phyloP scores from a whole-genome alignment of 176 grass and related monocot species.

The Miscanthus lutarioriparius region DNA sequence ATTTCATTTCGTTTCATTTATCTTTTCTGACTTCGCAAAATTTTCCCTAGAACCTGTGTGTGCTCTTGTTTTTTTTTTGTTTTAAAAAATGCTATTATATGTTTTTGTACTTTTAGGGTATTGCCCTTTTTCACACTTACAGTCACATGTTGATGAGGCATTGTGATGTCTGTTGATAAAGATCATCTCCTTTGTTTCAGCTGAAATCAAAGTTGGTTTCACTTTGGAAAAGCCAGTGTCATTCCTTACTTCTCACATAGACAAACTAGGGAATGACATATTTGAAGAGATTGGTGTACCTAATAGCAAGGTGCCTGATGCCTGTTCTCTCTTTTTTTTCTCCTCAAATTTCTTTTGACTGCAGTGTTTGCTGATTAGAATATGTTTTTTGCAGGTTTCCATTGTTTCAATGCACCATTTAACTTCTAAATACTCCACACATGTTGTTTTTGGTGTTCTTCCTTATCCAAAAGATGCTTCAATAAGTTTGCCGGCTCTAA shows the following conservation, averaged over 20 bases:
- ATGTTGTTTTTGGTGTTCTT: slow-evolving; percentile 77
- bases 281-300: slow-evolving; percentile 75
- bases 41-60: background rate
- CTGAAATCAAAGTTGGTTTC: slow-evolving; percentile 72
- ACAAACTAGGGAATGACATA: slow-evolving; percentile 72
- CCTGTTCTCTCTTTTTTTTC: background rate
- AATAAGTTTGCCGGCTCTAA: slow-evolving; percentile 68
- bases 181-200: slow-evolving; percentile 38
- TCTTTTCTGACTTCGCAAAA: background rate
- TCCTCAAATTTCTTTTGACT: background rate
- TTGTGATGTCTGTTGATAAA: slow-evolving; percentile 18
- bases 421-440: slow-evolving; percentile 56
- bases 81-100: background rate
- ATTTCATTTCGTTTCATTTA: slow-evolving; percentile 1
- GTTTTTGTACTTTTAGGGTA: background rate
- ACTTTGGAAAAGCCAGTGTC: slow-evolving; percentile 58
- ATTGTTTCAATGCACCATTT: slow-evolving; percentile 60
- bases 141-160: slow-evolving; percentile 7
- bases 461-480: slow-evolving; percentile 63
- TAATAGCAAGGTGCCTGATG: slow-evolving; percentile 61
- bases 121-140: background rate
- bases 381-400: slow-evolving; percentile 57
- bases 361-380: slow-evolving; percentile 19
- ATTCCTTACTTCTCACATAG: slow-evolving; percentile 52
- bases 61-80: background rate